Evolutionary conservation across 768 basidiomycete genomes (phyloP), one percentile per base, ranked within the genome.

Genomic region (Crepidotus variabilis): DNA sequence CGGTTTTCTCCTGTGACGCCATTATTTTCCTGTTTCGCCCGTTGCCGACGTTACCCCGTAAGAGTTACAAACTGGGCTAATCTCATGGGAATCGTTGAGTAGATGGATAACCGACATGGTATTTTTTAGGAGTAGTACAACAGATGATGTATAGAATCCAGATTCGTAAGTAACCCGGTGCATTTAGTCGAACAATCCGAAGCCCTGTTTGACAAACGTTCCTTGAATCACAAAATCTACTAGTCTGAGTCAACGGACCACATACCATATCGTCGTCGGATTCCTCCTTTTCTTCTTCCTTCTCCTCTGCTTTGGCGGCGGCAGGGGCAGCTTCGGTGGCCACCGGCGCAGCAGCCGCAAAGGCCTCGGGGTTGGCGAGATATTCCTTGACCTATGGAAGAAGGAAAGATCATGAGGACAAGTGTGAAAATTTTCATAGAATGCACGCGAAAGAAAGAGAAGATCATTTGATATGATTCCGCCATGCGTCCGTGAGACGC

Each of bases 311-410:
- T 55, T 76, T 81, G 23, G 79, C 78, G 11, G 79, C 84, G 50
- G 81, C 82, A 46, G 83, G 78, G 50, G 84, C 78, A 46, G 84
- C 76, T 24, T 74, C 78, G 21, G 78, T 80, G 35, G 81, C 83
- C 54, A 78, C 79, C 51, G 91, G 79, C 52, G 89, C 54, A 18
- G 58, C 90, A 57, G 75, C 88, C 54, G 90, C 94, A 66, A 96
- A 99, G n/a, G 95, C 96, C 54, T 97, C 94, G 50, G 97, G 96
- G 83, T 98, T 97, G 69, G 88, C 97, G 65, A 98, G 87, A 79
- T 88, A 92, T 69, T 91, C 96, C 82, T 97, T 98, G 75, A 90
- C 84, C 93, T 95, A 63, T 46, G 50, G 50, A 4, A 28, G 33
- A 63, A 49, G 47, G 56, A 20, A 43, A 61, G 51, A 49, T 48